Evolutionary conservation across 129 eudicot genomes (phyloP).

Genomic region (Helianthus tuberosus): DNA sequence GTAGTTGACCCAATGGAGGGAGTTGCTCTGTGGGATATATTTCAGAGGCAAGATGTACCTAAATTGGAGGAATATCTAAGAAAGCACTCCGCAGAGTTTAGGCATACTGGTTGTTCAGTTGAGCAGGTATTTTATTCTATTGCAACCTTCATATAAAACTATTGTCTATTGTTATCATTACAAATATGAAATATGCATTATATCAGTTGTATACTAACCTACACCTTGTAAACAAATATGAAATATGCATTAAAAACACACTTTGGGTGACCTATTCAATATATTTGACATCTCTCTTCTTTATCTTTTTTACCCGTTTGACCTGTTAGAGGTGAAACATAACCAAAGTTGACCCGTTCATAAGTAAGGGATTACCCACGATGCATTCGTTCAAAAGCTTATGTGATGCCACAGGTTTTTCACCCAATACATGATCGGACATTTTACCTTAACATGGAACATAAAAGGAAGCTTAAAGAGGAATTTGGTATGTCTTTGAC

Average conservation of each 20-base stretch:
- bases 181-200: too few relatives aligned
- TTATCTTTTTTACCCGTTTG: too few relatives aligned
- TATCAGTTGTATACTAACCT: too few relatives aligned
- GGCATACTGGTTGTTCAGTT: conserved; percentile 34
- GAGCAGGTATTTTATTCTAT: conserved; percentile 33
- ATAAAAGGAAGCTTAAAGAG: conserved; percentile 58
- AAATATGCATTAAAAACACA: too few relatives aligned
- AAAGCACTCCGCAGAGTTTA: conserved; percentile 40
- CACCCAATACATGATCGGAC: conserved; percentile 63
- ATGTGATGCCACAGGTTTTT: conserved; percentile 39
- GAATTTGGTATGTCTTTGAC: conserved; percentile 39
- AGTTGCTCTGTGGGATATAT: conserved; percentile 63
- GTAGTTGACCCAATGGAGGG: conserved; percentile 20
- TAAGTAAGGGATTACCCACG: too few relatives aligned
- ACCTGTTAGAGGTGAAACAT: too few relatives aligned
- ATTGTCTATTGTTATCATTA: neutral
- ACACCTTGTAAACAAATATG: too few relatives aligned
- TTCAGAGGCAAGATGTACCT: conserved; percentile 20
- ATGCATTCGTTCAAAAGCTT: too few relatives aligned
- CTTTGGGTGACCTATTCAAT: too few relatives aligned
- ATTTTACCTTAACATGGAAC: conserved; percentile 47
- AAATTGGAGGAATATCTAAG: conserved; percentile 25
- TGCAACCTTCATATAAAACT: too few relatives aligned
- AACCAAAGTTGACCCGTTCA: too few relatives aligned
- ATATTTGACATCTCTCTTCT: too few relatives aligned